Conservation (phyloP, 352 stramenopile species). For the Globisporangium orthogonon region DNA sequence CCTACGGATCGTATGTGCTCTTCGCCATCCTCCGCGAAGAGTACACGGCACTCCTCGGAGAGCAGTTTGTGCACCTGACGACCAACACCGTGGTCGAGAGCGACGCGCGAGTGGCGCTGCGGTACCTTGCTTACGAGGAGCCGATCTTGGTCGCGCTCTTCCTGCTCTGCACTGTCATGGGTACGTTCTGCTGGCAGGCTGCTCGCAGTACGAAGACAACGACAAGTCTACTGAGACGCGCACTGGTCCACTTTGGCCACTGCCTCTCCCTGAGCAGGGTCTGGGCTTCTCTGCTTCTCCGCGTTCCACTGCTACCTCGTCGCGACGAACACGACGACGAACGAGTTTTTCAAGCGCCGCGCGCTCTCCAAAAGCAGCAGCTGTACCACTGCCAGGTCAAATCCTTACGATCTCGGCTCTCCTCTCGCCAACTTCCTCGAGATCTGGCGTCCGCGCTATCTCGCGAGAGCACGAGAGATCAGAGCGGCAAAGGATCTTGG, state of each 20-base stretch:
- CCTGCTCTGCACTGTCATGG: conserved; percentile 42
- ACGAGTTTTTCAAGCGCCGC: conserved; percentile 70
- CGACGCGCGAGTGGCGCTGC: conserved; percentile 31
- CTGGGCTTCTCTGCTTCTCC: conserved; percentile 36
- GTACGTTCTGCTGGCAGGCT: conserved; percentile 9
- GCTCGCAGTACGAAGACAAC: not conserved
- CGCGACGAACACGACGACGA: conserved; percentile 51
- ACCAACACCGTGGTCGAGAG: conserved; percentile 29
- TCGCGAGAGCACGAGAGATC: conserved; percentile 8
- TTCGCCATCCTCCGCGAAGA: conserved; percentile 35
- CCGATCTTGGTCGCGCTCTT: conserved; percentile 33
- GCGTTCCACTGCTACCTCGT: conserved; percentile 53
- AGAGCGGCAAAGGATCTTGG: not conserved
- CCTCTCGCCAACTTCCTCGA: conserved; percentile 20
- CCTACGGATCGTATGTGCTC: conserved; percentile 49
- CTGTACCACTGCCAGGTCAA: not conserved
- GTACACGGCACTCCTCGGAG: conserved; percentile 26
- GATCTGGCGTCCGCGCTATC: conserved; percentile 25
- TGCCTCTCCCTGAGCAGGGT: conserved; percentile 11
- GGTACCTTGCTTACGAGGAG: conserved; percentile 47
- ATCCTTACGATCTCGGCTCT: conserved; percentile 16
- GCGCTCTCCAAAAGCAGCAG: not conserved
- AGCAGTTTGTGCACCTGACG: conserved; percentile 37
- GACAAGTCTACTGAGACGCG: no score
- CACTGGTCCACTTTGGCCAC: not conserved